Conservation (phyloP, 495 filamentous ascomycete genomes). For the Recurvomyces mirabilis region DNA sequence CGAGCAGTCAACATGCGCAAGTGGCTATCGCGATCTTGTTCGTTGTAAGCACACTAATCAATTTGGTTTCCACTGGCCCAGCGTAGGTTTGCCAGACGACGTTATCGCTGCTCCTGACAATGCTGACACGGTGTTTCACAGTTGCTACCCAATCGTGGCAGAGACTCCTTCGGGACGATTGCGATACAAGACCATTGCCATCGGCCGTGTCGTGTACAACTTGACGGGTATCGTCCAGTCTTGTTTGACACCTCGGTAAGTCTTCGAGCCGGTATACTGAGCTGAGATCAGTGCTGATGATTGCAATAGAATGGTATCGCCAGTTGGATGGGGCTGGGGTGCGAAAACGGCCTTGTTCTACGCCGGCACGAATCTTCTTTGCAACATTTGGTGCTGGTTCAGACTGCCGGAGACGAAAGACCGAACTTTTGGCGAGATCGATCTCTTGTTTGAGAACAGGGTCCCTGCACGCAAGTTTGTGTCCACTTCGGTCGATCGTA, state of each 20-base stretch:
- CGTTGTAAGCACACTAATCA: constrained; percentile 59
- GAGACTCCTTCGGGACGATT: constrained; percentile 63
- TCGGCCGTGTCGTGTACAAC: constrained; percentile 62
- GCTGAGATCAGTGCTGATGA: too few species aligned
- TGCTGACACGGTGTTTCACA: too few species aligned
- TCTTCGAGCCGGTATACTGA: too few species aligned
- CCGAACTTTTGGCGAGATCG: constrained; percentile 43
- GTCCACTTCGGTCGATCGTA: constrained; percentile 1
- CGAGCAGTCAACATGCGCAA: constrained; percentile 33
- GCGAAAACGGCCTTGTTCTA: constrained; percentile 28
- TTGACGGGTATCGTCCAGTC: constrained; percentile 56
- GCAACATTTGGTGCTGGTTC: constrained; percentile 19
- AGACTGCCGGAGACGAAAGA: constrained; percentile 25
- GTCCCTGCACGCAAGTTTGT: constrained; percentile 38
- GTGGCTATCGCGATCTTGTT: constrained; percentile 58
- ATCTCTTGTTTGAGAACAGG: constrained; percentile 45
- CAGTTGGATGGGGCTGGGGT: constrained; percentile 60
- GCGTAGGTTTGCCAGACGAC: too few species aligned
- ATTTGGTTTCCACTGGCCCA: constrained; percentile 71
- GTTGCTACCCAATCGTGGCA: constrained; percentile 55
- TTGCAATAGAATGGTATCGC: too few species aligned
- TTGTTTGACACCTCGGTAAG: constrained; percentile 62
- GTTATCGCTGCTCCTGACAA: too few species aligned
- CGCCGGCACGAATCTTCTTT: constrained; percentile 22
- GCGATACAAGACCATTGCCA: constrained; percentile 66